These are phyloP conservation scores for Colletotrichum gigasporum DNA, from an alignment of 2,329 filamentous ascomycete genomes.

Conservation along the genomic window DNA sequence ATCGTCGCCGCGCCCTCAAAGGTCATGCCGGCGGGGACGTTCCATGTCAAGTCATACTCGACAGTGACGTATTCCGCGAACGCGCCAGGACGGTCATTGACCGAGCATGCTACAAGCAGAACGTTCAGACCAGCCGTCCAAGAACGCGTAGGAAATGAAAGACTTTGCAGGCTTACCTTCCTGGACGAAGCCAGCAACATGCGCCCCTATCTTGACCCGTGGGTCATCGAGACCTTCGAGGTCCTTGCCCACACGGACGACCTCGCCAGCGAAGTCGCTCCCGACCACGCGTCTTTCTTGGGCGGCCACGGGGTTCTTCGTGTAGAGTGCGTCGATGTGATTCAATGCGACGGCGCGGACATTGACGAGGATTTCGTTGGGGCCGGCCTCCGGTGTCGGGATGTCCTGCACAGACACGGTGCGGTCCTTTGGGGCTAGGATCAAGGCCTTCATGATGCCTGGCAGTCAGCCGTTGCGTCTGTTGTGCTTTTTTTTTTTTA, in stretches of 20 bases:
- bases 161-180: constrained; percentile 38
- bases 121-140: neutral
- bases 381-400: neutral
- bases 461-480: accelerated
- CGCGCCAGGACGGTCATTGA: constrained; percentile 52
- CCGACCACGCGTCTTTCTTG: constrained; percentile 44
- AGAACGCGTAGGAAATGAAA: too few relatives aligned
- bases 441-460: neutral
- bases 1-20: constrained; percentile 49
- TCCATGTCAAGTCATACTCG: constrained; percentile 49
- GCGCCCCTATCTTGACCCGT: constrained; percentile 37
- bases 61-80: constrained; percentile 52
- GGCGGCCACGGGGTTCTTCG: constrained; percentile 42
- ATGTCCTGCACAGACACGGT: neutral
- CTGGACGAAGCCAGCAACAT: constrained; percentile 53
- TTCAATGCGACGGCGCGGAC: constrained; percentile 40
- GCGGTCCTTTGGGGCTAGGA: neutral
- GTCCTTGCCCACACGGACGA: constrained; percentile 36
- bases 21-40: constrained; percentile 41
- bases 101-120: constrained; percentile 42
- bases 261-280: constrained; percentile 50
- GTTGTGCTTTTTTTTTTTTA: neutral
- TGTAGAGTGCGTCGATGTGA: constrained; percentile 44
- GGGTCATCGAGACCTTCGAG: constrained; percentile 26
- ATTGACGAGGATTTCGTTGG: constrained; percentile 35